Evolutionary conservation across 257 asterid genomes (phyloP).

Genomic region (Solanum okadae): DNA sequence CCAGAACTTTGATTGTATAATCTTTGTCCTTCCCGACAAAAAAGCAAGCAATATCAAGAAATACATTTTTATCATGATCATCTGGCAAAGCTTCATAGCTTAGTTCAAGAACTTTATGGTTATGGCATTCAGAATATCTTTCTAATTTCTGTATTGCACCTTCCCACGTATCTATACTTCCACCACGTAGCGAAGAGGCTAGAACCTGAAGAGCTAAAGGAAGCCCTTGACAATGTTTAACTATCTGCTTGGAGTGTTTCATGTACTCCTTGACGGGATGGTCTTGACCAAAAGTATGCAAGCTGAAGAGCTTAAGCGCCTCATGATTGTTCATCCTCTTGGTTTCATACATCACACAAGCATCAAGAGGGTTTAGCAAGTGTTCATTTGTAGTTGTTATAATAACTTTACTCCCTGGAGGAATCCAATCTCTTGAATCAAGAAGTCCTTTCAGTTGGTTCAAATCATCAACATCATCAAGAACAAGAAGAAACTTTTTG

Average conservation of each 20-base stretch:
- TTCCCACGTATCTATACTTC: background rate
- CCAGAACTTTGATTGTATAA: background rate
- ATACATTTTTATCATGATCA: background rate
- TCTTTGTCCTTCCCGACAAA: conserved; percentile 7
- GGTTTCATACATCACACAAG: background rate
- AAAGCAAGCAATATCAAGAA: conserved; percentile 7
- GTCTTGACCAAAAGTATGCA: conserved; percentile 6
- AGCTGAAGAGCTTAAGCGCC: conserved; percentile 4
- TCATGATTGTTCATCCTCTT: background rate
- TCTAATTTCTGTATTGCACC: background rate
- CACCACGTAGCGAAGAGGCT: conserved; percentile 4
- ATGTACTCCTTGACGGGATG: conserved; percentile 5
- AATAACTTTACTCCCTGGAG: conserved; percentile 9
- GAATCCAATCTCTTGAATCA: conserved; percentile 5
- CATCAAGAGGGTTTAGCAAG: background rate
- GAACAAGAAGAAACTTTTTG: conserved; percentile 3
- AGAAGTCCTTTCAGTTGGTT: background rate
- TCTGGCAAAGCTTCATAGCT: conserved; percentile 8
- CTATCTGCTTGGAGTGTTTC: background rate
- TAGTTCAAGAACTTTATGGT: background rate
- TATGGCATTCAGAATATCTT: background rate
- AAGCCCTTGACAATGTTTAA: conserved; percentile 2
- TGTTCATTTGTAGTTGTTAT: conserved; percentile 1
- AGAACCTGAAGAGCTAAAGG: conserved; percentile 12
- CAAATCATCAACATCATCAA: conserved; percentile 8